A percentile compares a stretch with the other conserved stretches of the same genome.
Evolutionary conservation across 2,329 filamentous ascomycete genomes (phyloP).

Genomic region (Diaporthe humulicola): DNA sequence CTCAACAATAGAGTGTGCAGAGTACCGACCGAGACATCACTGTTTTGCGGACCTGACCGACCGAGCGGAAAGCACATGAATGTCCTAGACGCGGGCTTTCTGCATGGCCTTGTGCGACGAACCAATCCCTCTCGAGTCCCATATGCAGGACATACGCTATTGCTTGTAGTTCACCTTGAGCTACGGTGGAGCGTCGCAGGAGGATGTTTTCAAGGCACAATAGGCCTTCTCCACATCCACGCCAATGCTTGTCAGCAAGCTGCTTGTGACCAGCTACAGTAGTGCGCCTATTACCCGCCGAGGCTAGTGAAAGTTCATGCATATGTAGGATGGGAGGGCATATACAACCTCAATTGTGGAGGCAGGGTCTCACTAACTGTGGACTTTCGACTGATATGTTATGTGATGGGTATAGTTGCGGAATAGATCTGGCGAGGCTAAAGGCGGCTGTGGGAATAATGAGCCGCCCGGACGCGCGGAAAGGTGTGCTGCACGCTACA

Average conservation of each 20-base stretch:
- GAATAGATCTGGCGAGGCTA: background rate
- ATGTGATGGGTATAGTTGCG: background rate
- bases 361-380: slow-evolving; percentile 29
- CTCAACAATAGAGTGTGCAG: background rate
- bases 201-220: slow-evolving; percentile 4
- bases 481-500: background rate
- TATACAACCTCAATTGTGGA: slow-evolving; percentile 9
- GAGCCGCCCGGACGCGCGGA: background rate
- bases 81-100: slow-evolving; percentile 7
- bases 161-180: background rate
- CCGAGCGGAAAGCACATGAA: background rate
- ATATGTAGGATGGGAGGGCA: slow-evolving; percentile 36
- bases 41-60: slow-evolving; percentile 19
- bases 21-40: slow-evolving; percentile 1
- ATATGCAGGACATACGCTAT: slow-evolving; percentile 13
- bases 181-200: background rate
- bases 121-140: slow-evolving; percentile 8
- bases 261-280: slow-evolving; percentile 33
- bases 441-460: background rate
- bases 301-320: slow-evolving; percentile 45
- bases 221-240: background rate
- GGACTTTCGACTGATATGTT: slow-evolving; percentile 9
- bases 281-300: slow-evolving; percentile 47
- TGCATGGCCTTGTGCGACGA: slow-evolving; percentile 30
- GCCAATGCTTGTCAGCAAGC: background rate